These are phyloP conservation scores for Grosmannia clavigera DNA, from an alignment of 2,329 filamentous ascomycete genomes.

Conservation along the genomic window DNA sequence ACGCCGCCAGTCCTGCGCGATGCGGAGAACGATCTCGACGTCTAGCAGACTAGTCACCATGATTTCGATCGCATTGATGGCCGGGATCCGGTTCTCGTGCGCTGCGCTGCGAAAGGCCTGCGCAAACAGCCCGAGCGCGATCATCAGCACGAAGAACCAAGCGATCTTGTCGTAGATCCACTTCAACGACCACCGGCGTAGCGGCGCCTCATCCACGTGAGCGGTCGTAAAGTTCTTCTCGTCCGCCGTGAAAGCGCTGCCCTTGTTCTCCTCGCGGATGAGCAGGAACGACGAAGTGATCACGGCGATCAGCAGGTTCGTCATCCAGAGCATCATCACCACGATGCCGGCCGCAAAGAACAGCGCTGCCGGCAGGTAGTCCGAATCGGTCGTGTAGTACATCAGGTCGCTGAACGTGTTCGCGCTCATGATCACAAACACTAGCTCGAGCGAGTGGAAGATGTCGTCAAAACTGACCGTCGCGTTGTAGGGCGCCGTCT, in stretches of 20 bases:
- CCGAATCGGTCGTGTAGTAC: slow-evolving; percentile 84
- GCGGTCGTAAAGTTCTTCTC: slow-evolving; percentile 33
- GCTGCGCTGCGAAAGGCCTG: slow-evolving; percentile 65
- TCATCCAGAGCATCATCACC: slow-evolving; percentile 91
- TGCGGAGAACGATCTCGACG: slow-evolving; percentile 69
- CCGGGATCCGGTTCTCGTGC: slow-evolving; percentile 52
- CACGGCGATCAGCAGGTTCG: slow-evolving; percentile 87
- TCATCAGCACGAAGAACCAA: slow-evolving; percentile 68
- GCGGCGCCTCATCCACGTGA: slow-evolving; percentile 26
- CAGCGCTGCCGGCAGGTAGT: slow-evolving; percentile 75
- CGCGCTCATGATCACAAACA: slow-evolving; percentile 96
- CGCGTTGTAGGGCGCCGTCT: slow-evolving; percentile 63
- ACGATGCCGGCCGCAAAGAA: slow-evolving; percentile 67
- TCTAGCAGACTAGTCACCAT: slow-evolving; percentile 68
- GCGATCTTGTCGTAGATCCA: slow-evolving; percentile 60
- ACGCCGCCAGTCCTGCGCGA: slow-evolving; percentile 64
- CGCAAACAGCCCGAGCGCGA: slow-evolving; percentile 65
- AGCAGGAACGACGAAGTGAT: slow-evolving; percentile 98
- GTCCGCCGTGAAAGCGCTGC: slow-evolving; percentile 80
- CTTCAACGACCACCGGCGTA: slow-evolving; percentile 43
- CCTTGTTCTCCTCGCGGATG: slow-evolving; percentile 89
- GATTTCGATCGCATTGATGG: slow-evolving; percentile 64
- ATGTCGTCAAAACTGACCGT: slow-evolving; percentile 97
- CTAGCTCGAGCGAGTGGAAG: slow-evolving; percentile 76
- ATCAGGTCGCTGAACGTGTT: slow-evolving; percentile 94